Evolutionary conservation across 352 stramenopile genomes (phyloP).

Genomic region (Globisporangium abappressorium): DNA sequence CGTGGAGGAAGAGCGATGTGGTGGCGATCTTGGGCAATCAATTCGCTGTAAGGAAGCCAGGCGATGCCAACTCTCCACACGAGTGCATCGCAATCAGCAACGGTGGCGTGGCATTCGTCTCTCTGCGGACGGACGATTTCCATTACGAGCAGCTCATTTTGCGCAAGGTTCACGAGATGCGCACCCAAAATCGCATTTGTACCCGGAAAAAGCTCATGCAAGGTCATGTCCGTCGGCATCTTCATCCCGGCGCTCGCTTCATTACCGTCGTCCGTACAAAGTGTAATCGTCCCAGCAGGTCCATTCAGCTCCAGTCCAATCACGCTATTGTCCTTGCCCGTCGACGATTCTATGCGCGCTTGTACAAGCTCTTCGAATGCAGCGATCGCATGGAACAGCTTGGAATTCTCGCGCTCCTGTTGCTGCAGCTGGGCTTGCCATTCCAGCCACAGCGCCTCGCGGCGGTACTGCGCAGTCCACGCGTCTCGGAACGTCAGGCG

Average conservation of each 20-base stretch:
- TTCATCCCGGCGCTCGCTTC: background rate
- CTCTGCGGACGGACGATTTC: conserved; percentile 25
- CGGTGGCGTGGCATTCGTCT: background rate
- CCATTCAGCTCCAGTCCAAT: conserved; percentile 8
- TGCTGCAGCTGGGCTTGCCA: background rate
- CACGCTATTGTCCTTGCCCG: background rate
- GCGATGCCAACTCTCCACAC: conserved; percentile 32
- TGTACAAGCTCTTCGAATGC: background rate
- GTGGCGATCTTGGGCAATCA: conserved; percentile 9
- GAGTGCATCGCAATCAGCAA: conserved; percentile 7
- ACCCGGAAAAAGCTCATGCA: conserved; percentile 27
- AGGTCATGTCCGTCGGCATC: conserved; percentile 10
- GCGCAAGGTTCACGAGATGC: conserved; percentile 22
- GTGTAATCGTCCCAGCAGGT: background rate
- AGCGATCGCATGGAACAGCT: background rate
- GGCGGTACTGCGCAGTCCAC: conserved; percentile 11
- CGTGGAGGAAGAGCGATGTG: conserved; percentile 13
- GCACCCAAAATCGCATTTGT: conserved; percentile 15
- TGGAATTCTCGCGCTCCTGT: background rate
- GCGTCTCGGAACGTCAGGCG: conserved; percentile 15
- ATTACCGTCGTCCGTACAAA: background rate
- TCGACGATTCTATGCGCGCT: background rate
- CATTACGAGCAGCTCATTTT: conserved; percentile 31
- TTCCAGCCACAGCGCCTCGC: conserved; percentile 14
- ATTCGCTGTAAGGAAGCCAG: conserved; percentile 30